phyloP scores from a whole-genome alignment of 352 stramenopile species.

The Phytophthora sp. region DNA sequence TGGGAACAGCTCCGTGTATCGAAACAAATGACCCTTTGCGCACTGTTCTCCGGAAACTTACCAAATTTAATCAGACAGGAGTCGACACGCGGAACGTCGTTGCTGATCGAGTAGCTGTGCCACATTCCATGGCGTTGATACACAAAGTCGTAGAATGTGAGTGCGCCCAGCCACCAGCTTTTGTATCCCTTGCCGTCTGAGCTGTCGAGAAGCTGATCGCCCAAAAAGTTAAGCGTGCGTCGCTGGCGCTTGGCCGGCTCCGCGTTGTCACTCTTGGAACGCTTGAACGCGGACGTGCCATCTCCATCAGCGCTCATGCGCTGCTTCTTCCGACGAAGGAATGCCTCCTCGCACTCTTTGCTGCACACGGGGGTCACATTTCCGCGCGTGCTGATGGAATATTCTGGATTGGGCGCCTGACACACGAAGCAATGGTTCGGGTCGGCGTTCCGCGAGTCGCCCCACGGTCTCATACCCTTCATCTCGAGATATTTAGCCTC shows the following conservation, averaged over 20 bases:
- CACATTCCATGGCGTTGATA: constrained; percentile 89
- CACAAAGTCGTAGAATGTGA: constrained; percentile 87
- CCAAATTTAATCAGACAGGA: constrained; percentile 75
- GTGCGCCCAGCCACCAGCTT: constrained; percentile 84
- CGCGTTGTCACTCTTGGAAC: constrained; percentile 38
- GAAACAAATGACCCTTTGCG: constrained; percentile 5
- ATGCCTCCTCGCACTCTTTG: constrained; percentile 68
- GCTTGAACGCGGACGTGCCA: constrained; percentile 27
- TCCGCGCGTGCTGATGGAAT: constrained; percentile 65
- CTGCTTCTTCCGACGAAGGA: constrained; percentile 51
- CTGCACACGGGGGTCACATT: constrained; percentile 68
- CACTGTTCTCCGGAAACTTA: constrained; percentile 30
- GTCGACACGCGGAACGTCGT: constrained; percentile 74
- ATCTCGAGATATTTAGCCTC: constrained; percentile 62
- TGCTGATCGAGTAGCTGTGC: constrained; percentile 84
- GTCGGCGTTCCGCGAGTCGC: constrained; percentile 29
- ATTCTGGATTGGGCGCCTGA: constrained; percentile 60
- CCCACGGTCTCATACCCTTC: constrained; percentile 53
- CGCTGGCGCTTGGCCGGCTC: constrained; percentile 53
- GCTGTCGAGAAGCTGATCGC: constrained; percentile 75
- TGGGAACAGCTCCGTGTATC: too few relatives aligned
- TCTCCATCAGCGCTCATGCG: constrained; percentile 28
- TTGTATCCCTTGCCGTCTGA: constrained; percentile 82
- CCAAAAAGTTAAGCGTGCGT: constrained; percentile 74
- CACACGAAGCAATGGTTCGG: constrained; percentile 70